Evolutionary conservation across 1,284 basidiomycete genomes (phyloP).

Genomic region (Apiotrichum brassicae): DNA sequence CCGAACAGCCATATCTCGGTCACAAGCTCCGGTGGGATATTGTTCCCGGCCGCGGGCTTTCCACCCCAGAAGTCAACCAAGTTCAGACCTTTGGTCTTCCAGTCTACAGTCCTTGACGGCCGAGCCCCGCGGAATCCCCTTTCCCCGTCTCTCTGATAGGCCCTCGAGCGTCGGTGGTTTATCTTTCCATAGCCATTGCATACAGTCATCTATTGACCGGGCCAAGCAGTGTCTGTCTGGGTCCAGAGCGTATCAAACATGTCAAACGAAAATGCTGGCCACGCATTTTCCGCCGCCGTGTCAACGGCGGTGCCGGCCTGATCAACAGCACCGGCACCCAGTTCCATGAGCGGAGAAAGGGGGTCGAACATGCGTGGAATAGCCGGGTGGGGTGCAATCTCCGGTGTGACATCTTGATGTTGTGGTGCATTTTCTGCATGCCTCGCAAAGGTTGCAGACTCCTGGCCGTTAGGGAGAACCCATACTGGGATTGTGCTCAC

Average conservation of each 20-base stretch:
- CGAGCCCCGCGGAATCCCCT: no score
- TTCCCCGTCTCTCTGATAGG: no score
- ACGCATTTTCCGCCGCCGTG: not conserved
- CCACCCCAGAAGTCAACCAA: no score
- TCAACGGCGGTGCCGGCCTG: not conserved
- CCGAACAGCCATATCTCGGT: no score
- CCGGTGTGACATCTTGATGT: not conserved
- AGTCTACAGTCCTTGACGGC: no score
- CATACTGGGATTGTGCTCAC: not conserved
- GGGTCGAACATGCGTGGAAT: constrained; percentile 1
- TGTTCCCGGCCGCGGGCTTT: no score
- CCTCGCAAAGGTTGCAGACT: not conserved
- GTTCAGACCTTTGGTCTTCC: no score
- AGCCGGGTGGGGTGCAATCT: not conserved
- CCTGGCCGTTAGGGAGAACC: not conserved
- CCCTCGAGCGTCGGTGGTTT: no score
- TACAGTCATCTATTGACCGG: not conserved
- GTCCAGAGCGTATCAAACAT: constrained; percentile 12
- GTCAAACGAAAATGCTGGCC: constrained; percentile 6
- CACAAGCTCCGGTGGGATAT: no score
- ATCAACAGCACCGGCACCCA: not conserved
- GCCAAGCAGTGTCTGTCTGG: not conserved
- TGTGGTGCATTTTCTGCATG: not conserved
- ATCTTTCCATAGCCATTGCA: no score
- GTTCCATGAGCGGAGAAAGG: not conserved